These are phyloP conservation scores for Platanthera guangdongensis DNA, from an alignment of 106 monocot genomes.

Conservation along the genomic window DNA sequence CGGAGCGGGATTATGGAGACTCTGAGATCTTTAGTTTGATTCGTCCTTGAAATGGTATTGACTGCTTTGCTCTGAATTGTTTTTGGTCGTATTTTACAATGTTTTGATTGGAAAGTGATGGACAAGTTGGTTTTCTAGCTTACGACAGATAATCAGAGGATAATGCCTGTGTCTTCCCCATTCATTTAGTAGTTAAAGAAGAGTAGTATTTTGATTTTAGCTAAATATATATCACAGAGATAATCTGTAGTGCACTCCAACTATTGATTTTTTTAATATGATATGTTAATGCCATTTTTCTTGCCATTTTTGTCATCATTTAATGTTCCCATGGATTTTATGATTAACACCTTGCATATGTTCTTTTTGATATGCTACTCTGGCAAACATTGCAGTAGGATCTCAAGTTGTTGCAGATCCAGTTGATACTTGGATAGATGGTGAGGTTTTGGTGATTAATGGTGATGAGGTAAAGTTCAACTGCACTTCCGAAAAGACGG, in stretches of 20 bases:
- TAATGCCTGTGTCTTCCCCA: not conserved
- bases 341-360: not conserved
- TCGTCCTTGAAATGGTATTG: slow-evolving; percentile 10
- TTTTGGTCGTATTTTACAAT: no score
- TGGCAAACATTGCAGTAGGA: slow-evolving; percentile 43
- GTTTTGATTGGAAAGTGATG: no score
- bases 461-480: slow-evolving; percentile 50
- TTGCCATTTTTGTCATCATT: not conserved
- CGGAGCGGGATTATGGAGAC: not conserved
- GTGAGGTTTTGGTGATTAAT: slow-evolving; percentile 49
- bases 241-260: not conserved
- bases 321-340: not conserved
- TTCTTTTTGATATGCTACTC: slow-evolving; percentile 31
- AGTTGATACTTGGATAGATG: slow-evolving; percentile 74
- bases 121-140: not conserved
- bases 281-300: not conserved
- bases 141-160: not conserved
- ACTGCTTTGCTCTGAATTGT: not conserved
- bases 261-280: not conserved
- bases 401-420: slow-evolving; percentile 71
- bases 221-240: not conserved
- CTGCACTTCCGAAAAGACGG: slow-evolving; percentile 48
- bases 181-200: not conserved
- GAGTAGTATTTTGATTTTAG: not conserved
- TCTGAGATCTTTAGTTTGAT: not conserved